These are phyloP conservation scores for Primulina tabacum DNA, from an alignment of 257 asterid species.

Conservation along the genomic window DNA sequence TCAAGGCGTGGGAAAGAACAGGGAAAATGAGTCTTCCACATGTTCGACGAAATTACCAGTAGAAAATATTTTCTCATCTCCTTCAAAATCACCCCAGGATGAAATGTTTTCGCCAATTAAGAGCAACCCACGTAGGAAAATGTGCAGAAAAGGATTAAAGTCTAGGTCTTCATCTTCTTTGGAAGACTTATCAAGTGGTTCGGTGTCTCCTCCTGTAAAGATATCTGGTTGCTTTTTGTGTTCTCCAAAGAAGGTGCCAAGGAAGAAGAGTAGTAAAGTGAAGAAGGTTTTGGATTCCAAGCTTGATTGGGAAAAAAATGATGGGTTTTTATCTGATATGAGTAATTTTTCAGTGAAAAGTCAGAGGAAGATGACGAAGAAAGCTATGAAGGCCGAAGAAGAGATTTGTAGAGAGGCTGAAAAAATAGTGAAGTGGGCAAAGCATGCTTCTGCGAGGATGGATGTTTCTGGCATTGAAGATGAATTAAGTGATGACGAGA, in stretches of 20 bases:
- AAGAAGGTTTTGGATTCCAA: conserved; percentile 34
- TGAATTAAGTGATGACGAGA: conserved; percentile 48
- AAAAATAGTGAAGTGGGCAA: conserved; percentile 85
- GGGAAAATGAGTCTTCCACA: conserved; percentile 9
- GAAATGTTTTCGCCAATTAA: conserved; percentile 30
- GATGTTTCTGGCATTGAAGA: conserved; percentile 52
- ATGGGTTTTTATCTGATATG: conserved; percentile 56
- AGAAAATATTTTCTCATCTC: conserved; percentile 16
- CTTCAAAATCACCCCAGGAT: conserved; percentile 27
- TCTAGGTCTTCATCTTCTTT: conserved; percentile 35
- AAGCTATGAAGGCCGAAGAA: conserved; percentile 73
- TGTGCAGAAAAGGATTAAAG: conserved; percentile 18
- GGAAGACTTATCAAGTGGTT: conserved; percentile 38
- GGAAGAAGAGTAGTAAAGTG: conserved; percentile 46
- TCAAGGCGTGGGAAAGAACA: not conserved
- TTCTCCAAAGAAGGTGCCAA: conserved; percentile 55
- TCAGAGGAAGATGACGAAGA: conserved; percentile 51
- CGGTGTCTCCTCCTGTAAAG: conserved; percentile 65
- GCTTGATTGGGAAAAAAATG: conserved; percentile 44
- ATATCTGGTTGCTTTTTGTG: conserved; percentile 68
- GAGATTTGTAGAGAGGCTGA: conserved; percentile 76
- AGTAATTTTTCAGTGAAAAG: conserved; percentile 42
- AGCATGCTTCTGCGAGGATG: conserved; percentile 80
- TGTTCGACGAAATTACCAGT: conserved; percentile 37
- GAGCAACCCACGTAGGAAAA: conserved; percentile 35